Conservation (phyloP, 768 basidiomycete species). For the Podaxis sp. region DNA sequence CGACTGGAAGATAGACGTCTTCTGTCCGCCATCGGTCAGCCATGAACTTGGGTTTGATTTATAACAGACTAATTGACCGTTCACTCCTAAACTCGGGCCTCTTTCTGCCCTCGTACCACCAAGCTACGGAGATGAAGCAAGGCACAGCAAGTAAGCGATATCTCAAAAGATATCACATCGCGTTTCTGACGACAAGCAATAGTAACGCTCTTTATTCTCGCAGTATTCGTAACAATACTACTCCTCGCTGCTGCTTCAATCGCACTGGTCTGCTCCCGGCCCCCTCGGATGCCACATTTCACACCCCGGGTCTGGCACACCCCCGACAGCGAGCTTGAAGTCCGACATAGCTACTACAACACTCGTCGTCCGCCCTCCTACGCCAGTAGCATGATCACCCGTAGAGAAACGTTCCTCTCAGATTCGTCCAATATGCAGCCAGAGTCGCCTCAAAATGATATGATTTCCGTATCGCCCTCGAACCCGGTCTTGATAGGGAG, state of each 20-base stretch:
- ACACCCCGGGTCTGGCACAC: conserved; percentile 14
- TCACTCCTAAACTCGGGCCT: not conserved
- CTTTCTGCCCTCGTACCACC: not conserved
- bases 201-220: conserved; percentile 13
- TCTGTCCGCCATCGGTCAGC: not conserved
- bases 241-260: conserved; percentile 4
- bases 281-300: conserved; percentile 4
- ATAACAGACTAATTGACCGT: not conserved
- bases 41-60: not conserved
- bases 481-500: conserved; percentile 12
- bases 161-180: not conserved
- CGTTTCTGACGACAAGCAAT: not conserved
- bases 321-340: not conserved
- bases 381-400: conserved; percentile 1
- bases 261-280: conserved; percentile 8
- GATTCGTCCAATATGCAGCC: not conserved
- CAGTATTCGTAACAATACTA: conserved; percentile 1
- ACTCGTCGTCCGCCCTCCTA: not conserved
- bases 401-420: not conserved
- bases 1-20: not conserved
- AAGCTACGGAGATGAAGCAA: conserved; percentile 4
- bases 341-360: not conserved
- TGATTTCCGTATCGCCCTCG: conserved; percentile 16
- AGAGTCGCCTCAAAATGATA: conserved; percentile 6
- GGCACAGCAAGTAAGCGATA: conserved; percentile 7